These are phyloP conservation scores for Incumbomyces lentus DNA, from an alignment of 2,329 filamentous ascomycete species.

Conservation along the genomic window DNA sequence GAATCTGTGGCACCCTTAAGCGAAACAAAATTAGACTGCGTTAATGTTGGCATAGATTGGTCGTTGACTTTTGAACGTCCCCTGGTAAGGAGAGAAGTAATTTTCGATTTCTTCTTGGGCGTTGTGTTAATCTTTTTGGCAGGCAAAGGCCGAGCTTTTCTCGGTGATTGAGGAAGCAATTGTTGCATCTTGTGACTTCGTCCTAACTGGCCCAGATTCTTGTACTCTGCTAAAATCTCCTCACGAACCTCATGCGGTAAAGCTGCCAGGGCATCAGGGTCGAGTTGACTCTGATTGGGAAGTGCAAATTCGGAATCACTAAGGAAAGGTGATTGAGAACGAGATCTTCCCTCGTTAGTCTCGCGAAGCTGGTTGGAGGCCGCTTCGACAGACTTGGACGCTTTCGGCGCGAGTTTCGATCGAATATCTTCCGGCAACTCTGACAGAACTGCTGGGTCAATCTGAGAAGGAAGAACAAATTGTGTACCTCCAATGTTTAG, in stretches of 20 bases:
- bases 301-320: constrained; percentile 30
- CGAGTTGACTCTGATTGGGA: constrained; percentile 64
- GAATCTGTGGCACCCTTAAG: constrained; percentile 18
- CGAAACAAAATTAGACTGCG: constrained; percentile 62
- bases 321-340: constrained; percentile 26
- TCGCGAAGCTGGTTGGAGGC: constrained; percentile 6
- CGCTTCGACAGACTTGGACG: constrained; percentile 21
- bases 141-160: constrained; percentile 29
- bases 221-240: constrained; percentile 68
- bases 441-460: constrained; percentile 69
- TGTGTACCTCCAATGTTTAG: constrained; percentile 80
- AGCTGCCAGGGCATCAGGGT: constrained; percentile 71
- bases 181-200: constrained; percentile 28
- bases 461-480: constrained; percentile 73
- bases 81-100: constrained; percentile 30
- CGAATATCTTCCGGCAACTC: constrained; percentile 79
- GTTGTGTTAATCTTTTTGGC: constrained; percentile 41
- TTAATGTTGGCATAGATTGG: constrained; percentile 49
- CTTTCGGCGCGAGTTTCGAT: constrained; percentile 58
- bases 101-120: constrained; percentile 55
- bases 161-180: constrained; percentile 44
- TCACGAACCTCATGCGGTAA: constrained; percentile 77
- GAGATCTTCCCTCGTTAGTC: constrained; percentile 20
- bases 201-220: constrained; percentile 28
- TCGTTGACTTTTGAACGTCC: constrained; percentile 40